phyloP scores from a whole-genome alignment of 1,284 basidiomycete genomes.

The Peniophora sp. region DNA sequence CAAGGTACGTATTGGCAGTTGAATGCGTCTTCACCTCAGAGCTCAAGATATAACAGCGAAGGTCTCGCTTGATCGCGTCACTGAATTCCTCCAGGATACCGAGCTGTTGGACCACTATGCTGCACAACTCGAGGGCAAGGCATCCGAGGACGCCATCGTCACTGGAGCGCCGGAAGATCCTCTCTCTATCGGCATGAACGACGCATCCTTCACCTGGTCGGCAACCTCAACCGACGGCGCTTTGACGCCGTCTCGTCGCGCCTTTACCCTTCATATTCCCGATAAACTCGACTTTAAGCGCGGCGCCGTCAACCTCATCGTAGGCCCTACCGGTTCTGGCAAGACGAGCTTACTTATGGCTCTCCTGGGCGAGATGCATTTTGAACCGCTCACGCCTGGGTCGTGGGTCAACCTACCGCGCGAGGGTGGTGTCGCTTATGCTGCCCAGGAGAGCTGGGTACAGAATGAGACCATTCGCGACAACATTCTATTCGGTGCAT shows the following conservation, averaged over 20 bases:
- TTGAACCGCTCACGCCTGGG: conserved; percentile 35
- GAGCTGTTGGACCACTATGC: conserved; percentile 40
- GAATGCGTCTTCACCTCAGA: conserved; percentile 10
- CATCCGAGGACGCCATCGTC: too few species aligned
- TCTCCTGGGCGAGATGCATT: conserved; percentile 61
- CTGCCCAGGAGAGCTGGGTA: conserved; percentile 74
- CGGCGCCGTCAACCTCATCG: conserved; percentile 53
- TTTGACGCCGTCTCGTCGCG: conserved; percentile 22
- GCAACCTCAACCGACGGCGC: neutral
- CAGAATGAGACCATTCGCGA: conserved; percentile 44
- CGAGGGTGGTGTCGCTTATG: conserved; percentile 60
- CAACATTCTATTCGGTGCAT: conserved; percentile 36
- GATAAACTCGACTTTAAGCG: conserved; percentile 51
- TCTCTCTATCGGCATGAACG: conserved; percentile 5
- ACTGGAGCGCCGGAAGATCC: conserved; percentile 20
- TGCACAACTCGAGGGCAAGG: neutral
- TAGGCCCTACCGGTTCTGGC: conserved; percentile 53
- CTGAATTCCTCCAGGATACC: conserved; percentile 39
- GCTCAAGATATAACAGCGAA: conserved; percentile 24
- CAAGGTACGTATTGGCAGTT: conserved; percentile 17
- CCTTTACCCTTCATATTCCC: conserved; percentile 42
- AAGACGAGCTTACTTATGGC: conserved; percentile 49
- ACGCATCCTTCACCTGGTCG: conserved; percentile 9
- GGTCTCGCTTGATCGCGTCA: conserved; percentile 39
- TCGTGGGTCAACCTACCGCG: conserved; percentile 67